These are phyloP conservation scores for Hanseniaspora meyeri DNA, from an alignment of 805 yeast species.

Conservation along the genomic window DNA sequence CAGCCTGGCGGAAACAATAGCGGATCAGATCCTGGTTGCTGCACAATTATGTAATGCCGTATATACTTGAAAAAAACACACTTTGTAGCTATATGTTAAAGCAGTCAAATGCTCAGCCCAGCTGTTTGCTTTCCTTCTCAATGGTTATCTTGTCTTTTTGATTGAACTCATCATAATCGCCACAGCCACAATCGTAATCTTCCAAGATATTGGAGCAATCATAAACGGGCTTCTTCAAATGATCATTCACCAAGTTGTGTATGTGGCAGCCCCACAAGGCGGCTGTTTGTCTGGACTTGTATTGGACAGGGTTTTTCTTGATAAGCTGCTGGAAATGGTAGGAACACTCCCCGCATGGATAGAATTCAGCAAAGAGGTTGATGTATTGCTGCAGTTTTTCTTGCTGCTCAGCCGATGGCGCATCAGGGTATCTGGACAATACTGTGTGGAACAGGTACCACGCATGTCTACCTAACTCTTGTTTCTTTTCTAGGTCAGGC, in stretches of 20 bases:
- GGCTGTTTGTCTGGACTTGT: conserved; percentile 61
- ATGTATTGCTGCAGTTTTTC: conserved; percentile 53
- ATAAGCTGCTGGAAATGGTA: conserved; percentile 69
- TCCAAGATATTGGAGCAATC: conserved; percentile 79
- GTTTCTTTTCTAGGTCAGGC: conserved; percentile 58
- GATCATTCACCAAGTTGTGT: conserved; percentile 74
- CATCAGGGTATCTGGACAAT: conserved; percentile 81
- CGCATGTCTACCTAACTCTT: conserved; percentile 79
- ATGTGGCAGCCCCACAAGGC: conserved; percentile 93
- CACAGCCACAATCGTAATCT: conserved; percentile 95
- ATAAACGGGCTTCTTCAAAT: conserved; percentile 55
- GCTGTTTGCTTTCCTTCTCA: conserved; percentile 38
- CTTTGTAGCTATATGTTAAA: background rate
- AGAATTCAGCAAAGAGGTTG: conserved; percentile 71
- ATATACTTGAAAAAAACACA: background rate
- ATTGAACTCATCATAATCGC: conserved; percentile 42
- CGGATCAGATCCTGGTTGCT: conserved; percentile 22
- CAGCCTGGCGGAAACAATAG: conserved; percentile 1
- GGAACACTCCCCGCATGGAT: conserved; percentile 97
- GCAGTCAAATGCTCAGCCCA: conserved; percentile 24
- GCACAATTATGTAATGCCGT: conserved; percentile 26
- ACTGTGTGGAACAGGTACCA: conserved; percentile 91
- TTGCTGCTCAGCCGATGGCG: conserved; percentile 54
- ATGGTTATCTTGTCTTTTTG: conserved; percentile 26
- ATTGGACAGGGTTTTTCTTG: conserved; percentile 71